Evolutionary conservation across 441 rosid species (phyloP).

Genomic region (Lepidium campestre): DNA sequence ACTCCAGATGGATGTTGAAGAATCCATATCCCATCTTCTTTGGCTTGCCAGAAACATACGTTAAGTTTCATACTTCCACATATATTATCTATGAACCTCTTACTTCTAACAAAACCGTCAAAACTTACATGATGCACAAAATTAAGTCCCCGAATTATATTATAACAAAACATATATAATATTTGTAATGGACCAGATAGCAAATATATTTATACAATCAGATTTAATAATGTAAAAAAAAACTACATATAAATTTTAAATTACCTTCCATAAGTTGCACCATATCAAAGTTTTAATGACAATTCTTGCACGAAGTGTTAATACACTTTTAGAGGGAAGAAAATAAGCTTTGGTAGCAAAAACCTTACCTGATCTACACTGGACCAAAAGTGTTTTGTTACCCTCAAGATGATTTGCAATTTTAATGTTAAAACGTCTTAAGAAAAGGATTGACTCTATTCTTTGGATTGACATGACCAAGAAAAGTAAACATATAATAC

Average conservation of each 20-base stretch:
- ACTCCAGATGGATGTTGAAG: not conserved
- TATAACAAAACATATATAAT: not conserved
- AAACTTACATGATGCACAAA: not conserved
- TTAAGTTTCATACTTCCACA: not conserved
- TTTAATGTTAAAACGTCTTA: not conserved
- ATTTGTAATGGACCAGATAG: no score
- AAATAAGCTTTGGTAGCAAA: no score
- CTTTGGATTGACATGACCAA: not conserved
- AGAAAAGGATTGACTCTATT: not conserved
- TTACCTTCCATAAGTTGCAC: not conserved
- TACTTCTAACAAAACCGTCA: not conserved
- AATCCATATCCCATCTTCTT: not conserved
- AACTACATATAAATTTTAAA: no score
- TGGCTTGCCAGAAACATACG: not conserved
- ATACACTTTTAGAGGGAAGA: not conserved
- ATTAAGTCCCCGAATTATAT: not conserved
- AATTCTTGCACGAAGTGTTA: no score
- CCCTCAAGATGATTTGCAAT: not conserved
- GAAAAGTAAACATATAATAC: not conserved
- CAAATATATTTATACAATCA: no score
- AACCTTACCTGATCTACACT: not conserved
- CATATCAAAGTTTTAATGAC: not conserved
- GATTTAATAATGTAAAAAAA: no score
- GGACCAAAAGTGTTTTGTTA: not conserved
- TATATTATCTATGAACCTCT: not conserved